phyloP scores from a whole-genome alignment of 805 yeast species.

The Pichia heedii region DNA sequence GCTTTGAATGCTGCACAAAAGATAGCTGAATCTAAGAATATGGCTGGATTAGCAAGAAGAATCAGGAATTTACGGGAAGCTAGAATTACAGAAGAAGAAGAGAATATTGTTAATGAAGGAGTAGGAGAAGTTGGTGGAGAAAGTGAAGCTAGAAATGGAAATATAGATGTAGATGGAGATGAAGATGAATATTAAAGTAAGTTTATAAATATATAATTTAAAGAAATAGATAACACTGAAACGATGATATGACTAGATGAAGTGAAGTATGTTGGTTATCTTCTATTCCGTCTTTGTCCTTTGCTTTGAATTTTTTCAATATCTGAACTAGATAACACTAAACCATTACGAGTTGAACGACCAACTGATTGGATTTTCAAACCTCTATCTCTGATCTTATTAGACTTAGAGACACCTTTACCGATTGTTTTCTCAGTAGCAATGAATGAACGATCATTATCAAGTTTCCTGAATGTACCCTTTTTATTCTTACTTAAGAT shows the following conservation, averaged over 20 bases:
- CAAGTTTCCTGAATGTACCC: conserved; percentile 52
- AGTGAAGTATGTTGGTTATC: no score
- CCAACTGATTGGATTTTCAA: conserved; percentile 72
- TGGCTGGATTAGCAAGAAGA: conserved; percentile 42
- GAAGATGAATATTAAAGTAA: not conserved
- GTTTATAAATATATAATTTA: no score
- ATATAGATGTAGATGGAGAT: not conserved
- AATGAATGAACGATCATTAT: conserved; percentile 44
- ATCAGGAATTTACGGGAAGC: conserved; percentile 47
- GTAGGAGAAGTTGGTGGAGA: not conserved
- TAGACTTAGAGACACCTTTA: conserved; percentile 31
- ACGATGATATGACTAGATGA: no score
- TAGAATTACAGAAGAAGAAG: conserved; percentile 29
- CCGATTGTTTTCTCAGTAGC: conserved; percentile 45
- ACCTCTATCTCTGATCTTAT: conserved; percentile 57
- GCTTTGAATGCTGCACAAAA: conserved; percentile 73
- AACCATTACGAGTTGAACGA: conserved; percentile 67
- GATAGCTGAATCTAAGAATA: conserved; percentile 68
- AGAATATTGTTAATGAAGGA: no score
- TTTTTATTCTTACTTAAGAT: conserved; percentile 63
- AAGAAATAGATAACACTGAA: no score
- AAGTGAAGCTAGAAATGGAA: not conserved
- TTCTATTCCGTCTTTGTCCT: not conserved
- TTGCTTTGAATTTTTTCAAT: conserved; percentile 37
- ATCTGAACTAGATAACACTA: conserved; percentile 59